A percentile compares a stretch with the other conserved stretches of the same genome.
phyloP scores from a whole-genome alignment of 2,329 filamentous ascomycete species.

The Neofusicoccum kwambonambiense region DNA sequence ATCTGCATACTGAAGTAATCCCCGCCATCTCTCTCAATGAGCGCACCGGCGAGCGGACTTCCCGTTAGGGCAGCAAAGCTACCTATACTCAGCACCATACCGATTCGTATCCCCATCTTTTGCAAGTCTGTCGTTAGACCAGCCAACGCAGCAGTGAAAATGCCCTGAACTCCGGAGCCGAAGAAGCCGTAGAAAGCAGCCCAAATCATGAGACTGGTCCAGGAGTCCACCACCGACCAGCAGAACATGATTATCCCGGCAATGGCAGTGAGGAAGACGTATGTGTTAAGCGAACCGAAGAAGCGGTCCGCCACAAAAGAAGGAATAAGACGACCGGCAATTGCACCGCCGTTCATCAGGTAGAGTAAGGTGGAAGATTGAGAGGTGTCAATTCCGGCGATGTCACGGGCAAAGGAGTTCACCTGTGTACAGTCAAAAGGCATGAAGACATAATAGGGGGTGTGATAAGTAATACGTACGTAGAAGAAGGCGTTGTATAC shows the following conservation, averaged over 20 bases:
- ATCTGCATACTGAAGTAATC: constrained; percentile 47
- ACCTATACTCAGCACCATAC: constrained; percentile 49
- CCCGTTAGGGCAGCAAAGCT: constrained; percentile 47
- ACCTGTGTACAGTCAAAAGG: constrained; percentile 42
- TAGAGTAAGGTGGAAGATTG: constrained; percentile 57
- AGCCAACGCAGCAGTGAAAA: constrained; percentile 45
- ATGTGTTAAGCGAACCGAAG: constrained; percentile 56
- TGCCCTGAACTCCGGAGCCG: constrained; percentile 44
- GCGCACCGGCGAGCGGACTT: constrained; percentile 47
- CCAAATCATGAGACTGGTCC: constrained; percentile 6
- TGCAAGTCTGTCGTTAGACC: constrained; percentile 48
- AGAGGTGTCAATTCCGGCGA: constrained; percentile 49
- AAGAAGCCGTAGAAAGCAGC: constrained; percentile 47
- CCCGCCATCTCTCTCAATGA: constrained; percentile 43
- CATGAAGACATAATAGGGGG: constrained; percentile 24
- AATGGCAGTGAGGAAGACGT: constrained; percentile 51
- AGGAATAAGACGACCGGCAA: constrained; percentile 54
- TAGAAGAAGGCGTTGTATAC: constrained; percentile 52
- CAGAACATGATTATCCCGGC: constrained; percentile 52
- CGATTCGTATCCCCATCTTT: constrained; percentile 48
- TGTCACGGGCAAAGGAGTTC: constrained; percentile 56
- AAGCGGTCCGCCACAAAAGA: constrained; percentile 54
- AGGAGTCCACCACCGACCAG: constrained; percentile 55
- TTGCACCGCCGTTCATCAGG: constrained; percentile 57
- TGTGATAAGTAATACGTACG: constrained; percentile 4